Evolutionary conservation across 164 flowering plant species (phyloP), one percentile per base, ranked within the genome.

Genomic region (Nelumbo lutea): DNA sequence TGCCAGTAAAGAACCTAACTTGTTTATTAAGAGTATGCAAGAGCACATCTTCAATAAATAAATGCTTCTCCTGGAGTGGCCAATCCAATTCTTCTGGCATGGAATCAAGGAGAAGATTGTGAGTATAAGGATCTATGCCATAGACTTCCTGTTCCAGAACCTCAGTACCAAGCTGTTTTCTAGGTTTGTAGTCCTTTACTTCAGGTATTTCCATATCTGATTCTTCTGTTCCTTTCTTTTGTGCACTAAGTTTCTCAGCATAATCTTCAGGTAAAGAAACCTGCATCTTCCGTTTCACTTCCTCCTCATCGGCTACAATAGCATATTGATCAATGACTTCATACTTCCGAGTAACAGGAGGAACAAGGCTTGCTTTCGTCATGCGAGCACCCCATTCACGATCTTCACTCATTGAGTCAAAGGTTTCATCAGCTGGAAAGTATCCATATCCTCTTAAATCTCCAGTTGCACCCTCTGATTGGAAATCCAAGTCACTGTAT

Each of bases 341-440:
- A 77, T 96, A 96, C 75, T 93, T 96, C 71, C 99, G 83, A 1
- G 99, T 96, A 68, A 96, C 96, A 65, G 99, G 99, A 79, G 99
- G 99, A 61, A 96, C 99, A 65, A 96, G 90, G 79, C 98, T 83
- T 48, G 90, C 90, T 81, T 96, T 93, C 43, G 99, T 96, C 99
- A 96, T 96, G 43, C 99, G 99, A 72, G 98, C 98, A 79, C 99
- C 99, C 99, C 99, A 96, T 77, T 96, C 99, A 45, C 99, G 98
- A 8, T 90, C 99, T 61, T 90, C 97, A 56, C 83, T 70, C 51
- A 75, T 71, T 55, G 86, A 77, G 68, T 88, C 91, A n/a, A 86
- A 75, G 65, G 85, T 67, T 47, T 87, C 96, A 68, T 90, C 89
- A 51, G 56, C 76, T 11, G 63, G 61, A 48, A 78, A 72, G 62